These are phyloP conservation scores for Beauveria brongniartii DNA, from an alignment of 2,329 filamentous ascomycete genomes.

Conservation along the genomic window DNA sequence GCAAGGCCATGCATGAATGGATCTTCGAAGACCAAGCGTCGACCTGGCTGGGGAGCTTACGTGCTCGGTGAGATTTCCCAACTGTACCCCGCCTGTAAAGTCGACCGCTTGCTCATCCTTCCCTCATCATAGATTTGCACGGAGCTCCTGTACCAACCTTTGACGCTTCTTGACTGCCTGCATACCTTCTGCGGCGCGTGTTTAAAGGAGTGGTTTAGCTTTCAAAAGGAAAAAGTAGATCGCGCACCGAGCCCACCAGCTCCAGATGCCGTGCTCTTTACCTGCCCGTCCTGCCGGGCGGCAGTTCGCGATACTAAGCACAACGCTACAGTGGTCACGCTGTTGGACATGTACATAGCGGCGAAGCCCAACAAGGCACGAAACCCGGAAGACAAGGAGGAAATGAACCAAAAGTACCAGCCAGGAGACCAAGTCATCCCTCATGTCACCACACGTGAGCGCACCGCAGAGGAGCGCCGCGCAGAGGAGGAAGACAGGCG, in stretches of 20 bases:
- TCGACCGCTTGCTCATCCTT: neutral
- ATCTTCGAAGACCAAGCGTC: constrained; percentile 41
- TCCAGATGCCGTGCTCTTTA: constrained; percentile 52
- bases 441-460: constrained; percentile 41
- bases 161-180: constrained; percentile 86
- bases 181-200: constrained; percentile 96
- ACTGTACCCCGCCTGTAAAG: constrained; percentile 8
- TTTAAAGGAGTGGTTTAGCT: constrained; percentile 90
- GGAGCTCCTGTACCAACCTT: constrained; percentile 82
- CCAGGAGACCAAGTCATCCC: constrained; percentile 77
- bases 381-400: constrained; percentile 63
- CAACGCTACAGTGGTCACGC: constrained; percentile 82
- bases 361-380: constrained; percentile 71
- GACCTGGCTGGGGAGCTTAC: constrained; percentile 91
- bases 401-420: constrained; percentile 68
- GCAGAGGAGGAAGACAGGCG: constrained; percentile 59
- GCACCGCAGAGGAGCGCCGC: constrained; percentile 44
- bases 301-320: constrained; percentile 77
- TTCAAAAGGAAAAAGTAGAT: constrained; percentile 58
- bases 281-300: constrained; percentile 88
- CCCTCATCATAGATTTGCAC: constrained; percentile 73
- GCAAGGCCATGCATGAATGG: constrained; percentile 37
- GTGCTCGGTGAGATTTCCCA: constrained; percentile 66
- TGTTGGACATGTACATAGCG: constrained; percentile 80
- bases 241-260: constrained; percentile 40